Evolutionary conservation across 2,329 filamentous ascomycete genomes (phyloP), one percentile per base, ranked within the genome.

Genomic region (Fusarium sp.): DNA sequence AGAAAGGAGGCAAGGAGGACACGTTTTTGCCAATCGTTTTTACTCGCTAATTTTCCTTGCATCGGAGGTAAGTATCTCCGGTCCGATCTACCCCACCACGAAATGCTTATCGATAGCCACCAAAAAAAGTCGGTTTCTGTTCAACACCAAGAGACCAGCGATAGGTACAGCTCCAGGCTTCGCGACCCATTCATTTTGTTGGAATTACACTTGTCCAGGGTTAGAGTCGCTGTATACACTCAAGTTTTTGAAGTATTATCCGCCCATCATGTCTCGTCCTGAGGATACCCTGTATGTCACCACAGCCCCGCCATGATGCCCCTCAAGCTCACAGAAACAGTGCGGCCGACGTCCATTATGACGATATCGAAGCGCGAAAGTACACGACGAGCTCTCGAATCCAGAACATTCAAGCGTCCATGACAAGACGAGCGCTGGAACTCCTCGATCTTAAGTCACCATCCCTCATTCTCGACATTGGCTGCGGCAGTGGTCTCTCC

Each of bases 361-460:
- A 97, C 84, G 95, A 98, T 82, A 85, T 86, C 79, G 95, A 97
- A 84, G 95, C 96, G 32, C 91, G 92, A 78, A 98, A 98, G 85
- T 99, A 99, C 84, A 98, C 96, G 10, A 97, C 95, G 6, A 95
- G 90, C 68, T 97, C 94, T 6, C 93, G 96, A 68, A 98, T 99
- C 77, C 93, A 96, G 75, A 94, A 92, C 73, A 97, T 99, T 74
- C 96, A 99, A 80, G 92, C 94, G 1, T 88, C 89, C 66, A 99
- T 99, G 96, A 97, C 96, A 28, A 87, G 93, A 72, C 92, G 96
- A 57, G 96, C 96, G 33, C 92, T 99, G 67, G 91, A 96, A 76
- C 92, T 99, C 17, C 93, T 99, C 74, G 87, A 93, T 76, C 90
- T 99, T 44, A 82, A 86, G 43, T 82, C 84, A 1, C 92, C 96